Evolutionary conservation across 257 asterid genomes (phyloP), one percentile per base, ranked within the genome.

Genomic region (Jacaranda copaia): DNA sequence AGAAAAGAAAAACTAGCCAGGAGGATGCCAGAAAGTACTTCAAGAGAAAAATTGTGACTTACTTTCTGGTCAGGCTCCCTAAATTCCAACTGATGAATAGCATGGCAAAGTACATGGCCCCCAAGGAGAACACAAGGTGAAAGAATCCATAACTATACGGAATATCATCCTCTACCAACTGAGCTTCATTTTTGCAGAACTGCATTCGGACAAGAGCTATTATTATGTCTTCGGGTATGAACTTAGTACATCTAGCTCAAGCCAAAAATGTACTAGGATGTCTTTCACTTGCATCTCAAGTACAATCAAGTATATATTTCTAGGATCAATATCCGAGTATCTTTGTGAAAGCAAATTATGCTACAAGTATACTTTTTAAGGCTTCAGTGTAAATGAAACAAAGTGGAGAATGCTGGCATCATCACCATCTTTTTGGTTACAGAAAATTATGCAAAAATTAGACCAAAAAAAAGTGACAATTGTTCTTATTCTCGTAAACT

Each of bases 61-160:
- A 94, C 99, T 91, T 94, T 81, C 84, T 87, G 5, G 94, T 81
- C 52, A 87, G 85, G 81, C 89, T 87, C 48, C 96, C 96, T 40
- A 93, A 88, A 65, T 92, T 89, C 98, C 99, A 94, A 77, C 98
- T 91, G 84, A 94, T 84, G 87, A 94, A 88, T 8, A 94, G 84
- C 98, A 94, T 94, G 4, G 93, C 99, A 60, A 94, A 94, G 81
- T 91, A 94, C 98, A 94, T 94, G 12, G 99, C 90, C 68, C 99
- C 99, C 79, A 94, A 77, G 10, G 99, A 89, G 75, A 94, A 94
- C 15, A 94, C 89, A 11, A 88, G 76, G 81, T 91, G 99, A 52
- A 94, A 94, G 87, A 94, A 88, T 6, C 98, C 99, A 52, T 94
- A 94, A 13, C 93, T 82, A 68, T 94, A 94, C 7, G 97, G 97